Percentiles rank a stretch among this genome's conserved stretches.
Evolutionary conservation across 2,329 filamentous ascomycete genomes (phyloP).

Genomic region (Paradendryphiella salina): DNA sequence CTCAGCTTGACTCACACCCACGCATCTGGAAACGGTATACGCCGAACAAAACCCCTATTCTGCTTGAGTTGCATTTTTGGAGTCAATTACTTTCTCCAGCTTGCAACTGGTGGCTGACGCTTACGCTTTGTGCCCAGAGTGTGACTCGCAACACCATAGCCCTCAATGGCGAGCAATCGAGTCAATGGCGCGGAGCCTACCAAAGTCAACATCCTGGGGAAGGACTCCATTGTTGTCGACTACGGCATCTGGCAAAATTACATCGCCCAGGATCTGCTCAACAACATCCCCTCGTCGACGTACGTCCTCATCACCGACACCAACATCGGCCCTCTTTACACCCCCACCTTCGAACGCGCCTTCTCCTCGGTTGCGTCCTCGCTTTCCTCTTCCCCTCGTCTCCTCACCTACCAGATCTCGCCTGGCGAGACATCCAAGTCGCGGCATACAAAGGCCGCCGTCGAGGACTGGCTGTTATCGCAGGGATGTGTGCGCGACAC

Average conservation of each 20-base stretch:
- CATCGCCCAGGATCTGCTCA: conserved; percentile 78
- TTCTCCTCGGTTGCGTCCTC: conserved; percentile 66
- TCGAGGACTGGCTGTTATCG: conserved; percentile 95
- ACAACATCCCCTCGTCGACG: conserved; percentile 78
- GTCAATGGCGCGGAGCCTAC: conserved; percentile 50
- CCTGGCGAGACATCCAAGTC: conserved; percentile 95
- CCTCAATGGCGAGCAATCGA: conserved; percentile 40
- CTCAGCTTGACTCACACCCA: conserved; percentile 7
- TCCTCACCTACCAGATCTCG: conserved; percentile 87
- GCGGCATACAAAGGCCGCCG: conserved; percentile 87
- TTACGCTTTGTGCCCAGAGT: conserved; percentile 8
- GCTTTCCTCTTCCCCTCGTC: conserved; percentile 59
- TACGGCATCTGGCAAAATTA: conserved; percentile 86
- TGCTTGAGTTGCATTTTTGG: conserved; percentile 8
- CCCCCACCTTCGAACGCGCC: conserved; percentile 70
- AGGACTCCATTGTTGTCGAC: conserved; percentile 88
- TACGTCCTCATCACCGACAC: conserved; percentile 98
- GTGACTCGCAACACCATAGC: conserved; percentile 19
- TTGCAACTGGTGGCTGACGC: neutral
- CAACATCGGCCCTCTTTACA: conserved; percentile 80
- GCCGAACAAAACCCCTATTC: neutral
- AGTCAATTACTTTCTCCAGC: neutral
- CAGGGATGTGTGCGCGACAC: conserved; percentile 94
- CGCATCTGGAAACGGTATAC: conserved; percentile 3
- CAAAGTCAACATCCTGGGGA: conserved; percentile 80